Base-by-base conservation (phyloP, 345 rosid genomes). In the Arabis alpina region DNA sequence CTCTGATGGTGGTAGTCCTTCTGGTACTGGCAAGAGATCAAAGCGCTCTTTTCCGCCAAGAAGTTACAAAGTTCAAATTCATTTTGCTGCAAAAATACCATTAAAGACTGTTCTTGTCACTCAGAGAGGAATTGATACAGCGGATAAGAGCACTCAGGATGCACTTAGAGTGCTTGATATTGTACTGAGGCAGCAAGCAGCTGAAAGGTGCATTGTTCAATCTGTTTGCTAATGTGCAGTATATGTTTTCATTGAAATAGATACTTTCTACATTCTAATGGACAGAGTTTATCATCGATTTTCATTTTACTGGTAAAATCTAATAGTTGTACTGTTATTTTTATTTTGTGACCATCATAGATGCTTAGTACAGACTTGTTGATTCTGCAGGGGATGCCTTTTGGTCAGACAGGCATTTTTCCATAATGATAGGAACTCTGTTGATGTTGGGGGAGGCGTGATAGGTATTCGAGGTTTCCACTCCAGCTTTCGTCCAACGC, bases 321-420 rank as follows among this genome's bases (percentile, higher is more conserved):
- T 36, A 61, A 44, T 55, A 23, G 44, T 23, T 67, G 16, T 68
- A 32, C 63, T 45, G 1, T 49, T 44, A 57, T 54, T 57, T 50
- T 54, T 40, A 14, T 57, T 57, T 28, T 70, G 19, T 56, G 32
- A 63, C 56, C 58, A 19, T 32, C 41, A 40, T 61, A 48, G 48
- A 63, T 77, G 36, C 42, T 52, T 79, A 47, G 66, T 44, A 5
- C 51, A 49, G 48, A 54, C 53, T 39, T 68, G 47, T 61, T 75
- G 47, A 36, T 54, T 79, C 40, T 50, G 37, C 80, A 90, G 98
- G 80, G 94, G 91, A 34, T 92, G 96, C 74, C 91, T 89, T 76
- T 72, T 92, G 82, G 95, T 93, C 24, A 82, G 89, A 66, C 98
- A 90, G 65, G 87, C 98, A 23, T 93, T 87, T 80, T 93, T 93